These are phyloP conservation scores for Pleurotus tuber-regium DNA, from an alignment of 768 basidiomycete genomes.

Conservation along the genomic window DNA sequence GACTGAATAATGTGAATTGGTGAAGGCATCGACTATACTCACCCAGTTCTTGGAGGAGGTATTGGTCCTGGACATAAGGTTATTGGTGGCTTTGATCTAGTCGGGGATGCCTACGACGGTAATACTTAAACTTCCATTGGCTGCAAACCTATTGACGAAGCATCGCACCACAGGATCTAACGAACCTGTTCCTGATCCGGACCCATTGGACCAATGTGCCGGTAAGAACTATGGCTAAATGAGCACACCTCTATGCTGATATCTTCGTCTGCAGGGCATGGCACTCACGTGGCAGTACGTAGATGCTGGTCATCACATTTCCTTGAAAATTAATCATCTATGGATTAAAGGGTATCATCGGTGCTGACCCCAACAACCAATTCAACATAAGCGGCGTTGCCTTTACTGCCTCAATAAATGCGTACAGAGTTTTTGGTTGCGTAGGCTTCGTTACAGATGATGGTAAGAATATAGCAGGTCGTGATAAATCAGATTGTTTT, in stretches of 20 bases:
- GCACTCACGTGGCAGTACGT: constrained; percentile 54
- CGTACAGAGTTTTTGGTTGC: constrained; percentile 66
- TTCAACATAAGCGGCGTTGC: constrained; percentile 74
- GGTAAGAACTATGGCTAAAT: constrained; percentile 23
- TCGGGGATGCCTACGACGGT: constrained; percentile 54
- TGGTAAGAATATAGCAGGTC: constrained; percentile 30
- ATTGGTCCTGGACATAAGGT: constrained; percentile 54
- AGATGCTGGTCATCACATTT: background rate
- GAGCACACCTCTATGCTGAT: background rate
- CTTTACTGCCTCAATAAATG: constrained; percentile 50
- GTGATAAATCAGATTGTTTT: background rate
- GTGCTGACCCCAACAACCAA: constrained; percentile 54
- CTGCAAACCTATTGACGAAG: background rate
- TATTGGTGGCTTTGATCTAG: constrained; percentile 55
- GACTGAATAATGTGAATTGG: too few relatives aligned
- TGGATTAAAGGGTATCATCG: constrained; percentile 50
- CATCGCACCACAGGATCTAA: constrained; percentile 32
- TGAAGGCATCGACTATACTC: constrained; percentile 51
- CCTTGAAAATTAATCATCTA: constrained; percentile 21
- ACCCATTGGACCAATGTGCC: constrained; percentile 52
- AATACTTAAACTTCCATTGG: background rate
- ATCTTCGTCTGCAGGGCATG: constrained; percentile 31
- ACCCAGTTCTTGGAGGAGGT: constrained; percentile 51
- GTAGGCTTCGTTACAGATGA: constrained; percentile 46
- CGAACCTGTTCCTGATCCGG: constrained; percentile 45